Evolutionary conservation across 192 early-diverging fungal species (phyloP), one percentile per base, ranked within the genome.

Genomic region (Linderina pennispora): DNA sequence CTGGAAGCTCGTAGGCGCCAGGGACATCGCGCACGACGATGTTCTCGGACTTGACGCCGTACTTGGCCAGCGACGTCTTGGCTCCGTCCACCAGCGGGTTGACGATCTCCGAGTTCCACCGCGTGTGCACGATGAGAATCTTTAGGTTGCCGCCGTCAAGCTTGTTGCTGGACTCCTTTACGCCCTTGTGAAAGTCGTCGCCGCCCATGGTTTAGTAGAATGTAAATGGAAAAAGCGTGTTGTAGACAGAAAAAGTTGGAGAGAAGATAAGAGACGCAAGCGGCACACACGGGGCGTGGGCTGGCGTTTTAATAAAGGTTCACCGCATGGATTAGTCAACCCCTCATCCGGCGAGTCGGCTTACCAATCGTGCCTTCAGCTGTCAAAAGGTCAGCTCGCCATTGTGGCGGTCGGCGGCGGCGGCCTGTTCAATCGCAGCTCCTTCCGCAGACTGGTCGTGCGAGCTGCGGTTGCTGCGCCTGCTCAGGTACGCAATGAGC

Each of bases 1-100:
- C 90, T 2, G 97, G 97, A 9, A 99, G 78, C 69, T 99, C 97
- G 55, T 87, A 99, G 2, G 93, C 80, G 14, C 97, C 97, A 4
- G 94, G 83, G 0, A 99, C 94, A 23, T 79, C 76, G 38, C 82
- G 59, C 20, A 90, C 62, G 24, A 69, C 71, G 37, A 99, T 88
- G 74, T 97, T 89, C 18, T 76, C 73, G 20, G 66, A 51, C 22
- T 53, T 40, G 34, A 99, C 95, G 4, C 80, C 71, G 56, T 83
- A 72, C 28, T 77, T 62, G 17, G 74, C 62, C 49, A 99, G 79
- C 9, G 85, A 79, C 2, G 78, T 62, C 17, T 67, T 55, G 11
- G 88, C 77, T 9, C 89, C 91, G 7, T 76, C 40, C 13, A 96
- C 88, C 10, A 99, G 79, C 9, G 79, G 75, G 13, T 90, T 77